These are phyloP conservation scores for Yamadazyma jaroonii DNA, from an alignment of 1,139 yeast genomes.

Conservation along the genomic window DNA sequence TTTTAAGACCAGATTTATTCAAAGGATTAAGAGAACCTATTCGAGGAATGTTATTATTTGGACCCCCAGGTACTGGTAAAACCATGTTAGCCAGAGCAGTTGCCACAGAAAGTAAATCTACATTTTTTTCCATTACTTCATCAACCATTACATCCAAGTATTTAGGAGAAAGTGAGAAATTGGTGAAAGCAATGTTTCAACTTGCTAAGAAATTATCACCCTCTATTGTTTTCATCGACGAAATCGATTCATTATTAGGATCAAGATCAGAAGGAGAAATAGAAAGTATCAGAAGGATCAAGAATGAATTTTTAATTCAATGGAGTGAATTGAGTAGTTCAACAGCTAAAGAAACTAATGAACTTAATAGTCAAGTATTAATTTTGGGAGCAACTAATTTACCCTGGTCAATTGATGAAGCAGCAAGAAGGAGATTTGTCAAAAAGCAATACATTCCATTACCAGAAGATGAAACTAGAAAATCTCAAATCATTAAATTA, in stretches of 20 bases:
- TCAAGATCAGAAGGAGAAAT: slow-evolving; percentile 87
- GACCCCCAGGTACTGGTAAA: slow-evolving; percentile 98
- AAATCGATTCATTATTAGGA: slow-evolving; percentile 87
- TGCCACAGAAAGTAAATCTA: slow-evolving; percentile 93
- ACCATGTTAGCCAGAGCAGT: slow-evolving; percentile 98
- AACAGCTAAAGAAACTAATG: slow-evolving; percentile 45
- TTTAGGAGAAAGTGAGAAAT: slow-evolving; percentile 91
- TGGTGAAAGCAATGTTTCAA: slow-evolving; percentile 83
- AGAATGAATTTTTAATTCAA: slow-evolving; percentile 91
- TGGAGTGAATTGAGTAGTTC: slow-evolving; percentile 95
- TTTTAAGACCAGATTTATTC: slow-evolving; percentile 88
- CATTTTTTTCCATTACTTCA: slow-evolving; percentile 90
- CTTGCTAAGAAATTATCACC: slow-evolving; percentile 89
- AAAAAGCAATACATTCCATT: slow-evolving; percentile 92
- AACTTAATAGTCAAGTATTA: slow-evolving; percentile 58
- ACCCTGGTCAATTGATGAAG: slow-evolving; percentile 99
- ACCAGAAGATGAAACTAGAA: slow-evolving; percentile 84
- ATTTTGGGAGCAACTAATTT: slow-evolving; percentile 94
- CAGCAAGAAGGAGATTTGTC: slow-evolving; percentile 93
- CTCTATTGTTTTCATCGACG: slow-evolving; percentile 92
- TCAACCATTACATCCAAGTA: slow-evolving; percentile 90
- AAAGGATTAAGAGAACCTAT: slow-evolving; percentile 94
- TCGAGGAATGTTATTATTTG: slow-evolving; percentile 91
- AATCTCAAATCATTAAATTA: slow-evolving; percentile 67
- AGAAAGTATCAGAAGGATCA: slow-evolving; percentile 87